These are phyloP conservation scores for Misopates orontium DNA, from an alignment of 257 asterid genomes.

Conservation along the genomic window DNA sequence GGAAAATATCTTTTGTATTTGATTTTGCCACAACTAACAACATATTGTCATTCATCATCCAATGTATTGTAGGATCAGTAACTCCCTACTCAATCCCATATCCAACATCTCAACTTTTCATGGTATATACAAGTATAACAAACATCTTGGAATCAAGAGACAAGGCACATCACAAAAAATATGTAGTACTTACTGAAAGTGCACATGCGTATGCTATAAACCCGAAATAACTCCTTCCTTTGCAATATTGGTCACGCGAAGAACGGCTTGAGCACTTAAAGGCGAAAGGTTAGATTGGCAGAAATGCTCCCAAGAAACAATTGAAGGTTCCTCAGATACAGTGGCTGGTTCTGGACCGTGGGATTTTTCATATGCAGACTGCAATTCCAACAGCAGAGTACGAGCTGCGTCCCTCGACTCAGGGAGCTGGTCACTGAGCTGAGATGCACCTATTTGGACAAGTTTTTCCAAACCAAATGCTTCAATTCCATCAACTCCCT, in stretches of 20 bases:
- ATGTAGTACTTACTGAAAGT: slow-evolving; percentile 32
- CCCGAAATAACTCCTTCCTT: slow-evolving; percentile 57
- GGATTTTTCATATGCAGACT: slow-evolving; percentile 55
- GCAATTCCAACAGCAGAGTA: slow-evolving; percentile 67
- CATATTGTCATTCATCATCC: neutral
- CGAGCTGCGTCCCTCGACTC: slow-evolving; percentile 97
- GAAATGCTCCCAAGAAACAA: slow-evolving; percentile 73
- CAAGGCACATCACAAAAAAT: slow-evolving; percentile 28
- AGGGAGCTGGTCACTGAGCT: slow-evolving; percentile 85
- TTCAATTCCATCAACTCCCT: slow-evolving; percentile 81
- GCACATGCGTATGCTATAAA: slow-evolving; percentile 43
- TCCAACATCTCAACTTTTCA: slow-evolving; percentile 48
- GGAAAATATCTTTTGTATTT: too few relatives aligned
- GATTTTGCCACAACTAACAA: too few relatives aligned
- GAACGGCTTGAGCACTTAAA: slow-evolving; percentile 84
- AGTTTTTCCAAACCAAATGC: slow-evolving; percentile 77
- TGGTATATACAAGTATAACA: slow-evolving; percentile 76
- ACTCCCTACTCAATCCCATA: slow-evolving; percentile 31
- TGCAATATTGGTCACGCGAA: slow-evolving; percentile 74
- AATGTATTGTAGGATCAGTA: slow-evolving; percentile 29
- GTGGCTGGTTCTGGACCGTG: slow-evolving; percentile 31
- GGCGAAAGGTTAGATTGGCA: slow-evolving; percentile 90
- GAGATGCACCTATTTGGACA: slow-evolving; percentile 79
- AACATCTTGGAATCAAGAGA: slow-evolving; percentile 32
- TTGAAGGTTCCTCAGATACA: slow-evolving; percentile 40